phyloP scores from a whole-genome alignment of 73 alveolate genomes.

The Durusdinium trenchii region DNA sequence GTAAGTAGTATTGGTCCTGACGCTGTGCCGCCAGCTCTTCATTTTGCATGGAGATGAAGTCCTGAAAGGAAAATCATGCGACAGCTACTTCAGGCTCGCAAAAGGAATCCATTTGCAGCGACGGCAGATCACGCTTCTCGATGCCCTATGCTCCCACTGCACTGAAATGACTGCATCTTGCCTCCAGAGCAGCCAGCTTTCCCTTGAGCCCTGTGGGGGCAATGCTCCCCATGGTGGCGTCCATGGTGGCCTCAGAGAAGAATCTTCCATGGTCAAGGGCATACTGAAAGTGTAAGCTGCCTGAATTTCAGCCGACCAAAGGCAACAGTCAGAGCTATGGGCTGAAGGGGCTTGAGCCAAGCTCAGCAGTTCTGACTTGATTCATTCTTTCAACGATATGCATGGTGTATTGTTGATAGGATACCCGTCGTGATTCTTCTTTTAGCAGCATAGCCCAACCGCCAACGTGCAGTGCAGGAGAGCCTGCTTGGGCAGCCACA shows the following conservation, averaged over 20 bases:
- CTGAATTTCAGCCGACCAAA: no score
- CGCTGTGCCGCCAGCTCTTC: slow-evolving; percentile 96
- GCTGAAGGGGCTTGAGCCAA: no score
- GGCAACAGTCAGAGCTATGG: no score
- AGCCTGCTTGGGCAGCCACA: slow-evolving; percentile 38
- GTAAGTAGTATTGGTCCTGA: slow-evolving; percentile 19
- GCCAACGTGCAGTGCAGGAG: slow-evolving; percentile 19
- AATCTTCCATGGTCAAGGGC: neutral
- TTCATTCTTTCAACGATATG: no score
- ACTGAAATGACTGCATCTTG: neutral
- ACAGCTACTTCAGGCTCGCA: neutral
- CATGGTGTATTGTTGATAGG: no score
- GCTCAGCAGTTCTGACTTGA: no score
- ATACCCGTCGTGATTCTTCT: no score
- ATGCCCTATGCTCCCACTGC: neutral
- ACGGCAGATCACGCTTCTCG: neutral
- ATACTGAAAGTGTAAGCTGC: neutral
- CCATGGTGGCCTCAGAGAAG: slow-evolving; percentile 51
- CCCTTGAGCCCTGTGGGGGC: slow-evolving; percentile 96
- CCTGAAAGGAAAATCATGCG: neutral
- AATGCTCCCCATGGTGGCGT: slow-evolving; percentile 95
- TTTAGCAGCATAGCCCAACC: neutral
- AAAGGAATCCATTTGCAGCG: neutral
- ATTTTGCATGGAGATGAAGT: slow-evolving; percentile 94
- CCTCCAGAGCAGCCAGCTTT: slow-evolving; percentile 91